Evolutionary conservation across 1,284 basidiomycete genomes (phyloP), one percentile per base, ranked within the genome.

Genomic region (Sphaerobolus stellatus): DNA sequence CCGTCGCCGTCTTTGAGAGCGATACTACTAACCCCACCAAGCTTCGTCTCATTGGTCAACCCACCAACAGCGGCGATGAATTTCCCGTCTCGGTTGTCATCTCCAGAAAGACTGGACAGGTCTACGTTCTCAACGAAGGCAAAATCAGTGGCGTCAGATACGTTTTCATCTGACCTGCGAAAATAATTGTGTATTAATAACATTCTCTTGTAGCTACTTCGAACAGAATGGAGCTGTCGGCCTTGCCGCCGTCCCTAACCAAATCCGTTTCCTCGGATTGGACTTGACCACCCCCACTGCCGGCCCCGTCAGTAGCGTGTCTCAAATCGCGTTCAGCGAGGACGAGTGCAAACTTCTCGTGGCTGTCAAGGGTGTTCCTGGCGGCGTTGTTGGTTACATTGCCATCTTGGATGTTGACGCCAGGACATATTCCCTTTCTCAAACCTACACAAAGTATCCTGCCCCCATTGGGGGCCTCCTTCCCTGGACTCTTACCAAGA

Each of bases 41-140:
- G 45, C 61, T 79, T 30, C 60, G 63, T 11, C 68, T 70, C 64
- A 63, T 80, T 28, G 78, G 78, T 2, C 62, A 65, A 44, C 75
- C 77, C 8, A 65, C 75, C 5, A 67, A 69, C 13, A 72, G 69
- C 29, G 75, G 72, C 3, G 77, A 78, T 25, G 74, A 80, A 54
- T 80, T 80, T 67, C 78, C 78, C 9, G 66, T 79, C 50, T 76
- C 76, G 0, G 57, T 79, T 9, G 73, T 75, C 6, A 70, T 79
- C 59, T 77, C 55, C 20, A 29, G 36, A 13, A 36, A 50, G 31
- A 56, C 33, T 27, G 47, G 55, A 28, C 48, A 58, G 40, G 65
- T 77, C 24, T 80, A 77, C 58, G 72, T 72, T 4, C 64, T 80
- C 29, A 80, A 80, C 62, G 73, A 75, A 30, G 79, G 79, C 14